Evolutionary conservation across 768 basidiomycete species (phyloP).

Genomic region (Leccinum sublutescens): DNA sequence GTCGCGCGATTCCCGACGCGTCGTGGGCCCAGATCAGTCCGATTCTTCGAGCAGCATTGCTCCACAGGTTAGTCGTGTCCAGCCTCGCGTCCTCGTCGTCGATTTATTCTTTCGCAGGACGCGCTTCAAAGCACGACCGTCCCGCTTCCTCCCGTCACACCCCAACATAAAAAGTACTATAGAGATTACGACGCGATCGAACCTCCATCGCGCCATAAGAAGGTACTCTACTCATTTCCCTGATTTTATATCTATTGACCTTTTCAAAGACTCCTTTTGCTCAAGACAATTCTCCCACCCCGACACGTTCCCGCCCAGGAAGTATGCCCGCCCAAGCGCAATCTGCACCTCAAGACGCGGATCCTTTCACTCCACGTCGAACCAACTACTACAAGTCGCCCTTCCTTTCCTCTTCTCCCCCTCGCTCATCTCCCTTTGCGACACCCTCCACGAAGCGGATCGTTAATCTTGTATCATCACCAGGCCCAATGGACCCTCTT

Average conservation of each 20-base stretch:
- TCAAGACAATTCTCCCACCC: constrained; percentile 47
- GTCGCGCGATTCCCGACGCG: constrained; percentile 55
- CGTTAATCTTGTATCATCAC: constrained; percentile 81
- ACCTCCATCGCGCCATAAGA: constrained; percentile 32
- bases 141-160: constrained; percentile 46
- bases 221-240: constrained; percentile 13
- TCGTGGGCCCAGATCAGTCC: constrained; percentile 30
- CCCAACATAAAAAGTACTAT: constrained; percentile 62
- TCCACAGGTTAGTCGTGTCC: constrained; percentile 40
- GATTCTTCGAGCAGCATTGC: constrained; percentile 30
- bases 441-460: constrained; percentile 56
- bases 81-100: constrained; percentile 18
- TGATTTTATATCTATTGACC: constrained; percentile 2
- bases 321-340: constrained; percentile 31
- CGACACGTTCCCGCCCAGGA: constrained; percentile 34
- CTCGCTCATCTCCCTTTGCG: constrained; percentile 56
- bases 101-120: constrained; percentile 23
- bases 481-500: constrained; percentile 68
- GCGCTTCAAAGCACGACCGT: constrained; percentile 28
- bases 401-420: constrained; percentile 62
- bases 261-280: constrained; percentile 23
- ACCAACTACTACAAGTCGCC: constrained; percentile 45
- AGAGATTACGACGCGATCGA: constrained; percentile 39
- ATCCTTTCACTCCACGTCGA: constrained; percentile 52
- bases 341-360: constrained; percentile 34